A percentile compares a stretch with the other conserved stretches of the same genome.
Conservation (phyloP, 2,329 filamentous ascomycete genomes). For the Lachnellula subtilissima region DNA sequence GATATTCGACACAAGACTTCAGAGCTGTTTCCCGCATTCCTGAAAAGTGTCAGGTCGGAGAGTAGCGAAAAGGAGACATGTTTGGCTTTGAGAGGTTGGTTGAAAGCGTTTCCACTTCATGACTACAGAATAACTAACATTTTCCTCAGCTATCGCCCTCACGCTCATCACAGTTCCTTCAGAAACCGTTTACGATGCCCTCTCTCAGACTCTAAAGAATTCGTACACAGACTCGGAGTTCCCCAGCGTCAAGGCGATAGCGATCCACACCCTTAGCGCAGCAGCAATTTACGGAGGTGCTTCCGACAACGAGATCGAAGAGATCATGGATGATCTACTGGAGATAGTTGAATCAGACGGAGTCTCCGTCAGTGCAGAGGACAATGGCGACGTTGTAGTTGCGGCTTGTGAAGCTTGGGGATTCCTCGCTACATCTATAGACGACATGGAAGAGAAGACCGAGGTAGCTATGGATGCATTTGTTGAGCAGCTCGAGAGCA, state of each 20-base stretch:
- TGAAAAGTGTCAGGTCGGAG: slow-evolving; percentile 59
- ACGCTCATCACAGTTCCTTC: slow-evolving; percentile 59
- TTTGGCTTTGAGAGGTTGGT: slow-evolving; percentile 53
- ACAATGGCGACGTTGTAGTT: slow-evolving; percentile 56
- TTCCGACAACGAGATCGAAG: slow-evolving; percentile 54
- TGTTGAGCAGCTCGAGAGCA: slow-evolving; percentile 64
- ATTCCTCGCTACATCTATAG: slow-evolving; percentile 59
- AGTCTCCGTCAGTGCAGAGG: slow-evolving; percentile 54
- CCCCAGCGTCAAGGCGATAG: slow-evolving; percentile 53
- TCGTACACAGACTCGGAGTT: slow-evolving; percentile 57
- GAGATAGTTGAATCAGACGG: slow-evolving; percentile 68
- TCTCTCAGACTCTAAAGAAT: slow-evolving; percentile 51
- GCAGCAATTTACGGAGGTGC: slow-evolving; percentile 63
- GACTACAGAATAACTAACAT: slow-evolving; percentile 1
- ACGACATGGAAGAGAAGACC: slow-evolving; percentile 60
- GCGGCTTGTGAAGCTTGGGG: slow-evolving; percentile 67
- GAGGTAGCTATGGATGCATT: slow-evolving; percentile 63
- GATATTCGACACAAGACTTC: slow-evolving; percentile 49
- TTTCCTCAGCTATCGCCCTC: slow-evolving; percentile 49
- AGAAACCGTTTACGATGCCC: slow-evolving; percentile 55
- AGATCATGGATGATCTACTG: slow-evolving; percentile 61
- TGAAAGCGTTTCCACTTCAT: background rate
- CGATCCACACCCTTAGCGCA: slow-evolving; percentile 59
- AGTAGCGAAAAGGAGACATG: slow-evolving; percentile 58
- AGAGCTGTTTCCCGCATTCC: slow-evolving; percentile 55